Conservation (phyloP, 2,329 filamentous ascomycete species). For the Pseudocercospora macadamiae region DNA sequence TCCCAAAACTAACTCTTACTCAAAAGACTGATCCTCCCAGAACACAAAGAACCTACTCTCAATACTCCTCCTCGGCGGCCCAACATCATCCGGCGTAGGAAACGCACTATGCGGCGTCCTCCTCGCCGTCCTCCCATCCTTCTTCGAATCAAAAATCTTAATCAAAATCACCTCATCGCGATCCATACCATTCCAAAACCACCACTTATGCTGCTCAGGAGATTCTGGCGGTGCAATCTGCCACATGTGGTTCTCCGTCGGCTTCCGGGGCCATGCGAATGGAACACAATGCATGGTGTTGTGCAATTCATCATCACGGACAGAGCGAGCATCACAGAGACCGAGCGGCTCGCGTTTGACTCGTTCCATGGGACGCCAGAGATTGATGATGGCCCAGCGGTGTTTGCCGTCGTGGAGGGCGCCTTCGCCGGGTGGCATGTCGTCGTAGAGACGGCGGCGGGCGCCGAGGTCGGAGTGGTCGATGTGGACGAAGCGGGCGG, state of each 20-base stretch:
- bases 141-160: conserved; percentile 12
- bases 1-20: neutral
- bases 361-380: conserved; percentile 11
- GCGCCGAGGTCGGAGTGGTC: conserved; percentile 16
- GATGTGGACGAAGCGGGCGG: conserved; percentile 13
- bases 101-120: conserved; percentile 1
- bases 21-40: neutral
- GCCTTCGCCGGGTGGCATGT: conserved; percentile 4
- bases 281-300: conserved; percentile 18
- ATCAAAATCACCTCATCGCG: conserved; percentile 4
- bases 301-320: conserved; percentile 10
- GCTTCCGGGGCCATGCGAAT: conserved; percentile 8
- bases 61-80: conserved; percentile 2
- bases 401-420: conserved; percentile 8
- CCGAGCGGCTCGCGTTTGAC: conserved; percentile 14
- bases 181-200: conserved; percentile 1
- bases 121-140: conserved; percentile 1
- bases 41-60: conserved; percentile 1
- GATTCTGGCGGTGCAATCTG: neutral
- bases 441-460: conserved; percentile 3
- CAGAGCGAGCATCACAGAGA: conserved; percentile 12
- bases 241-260: conserved; percentile 8
- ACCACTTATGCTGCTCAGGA: conserved; percentile 3
- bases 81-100: neutral
- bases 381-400: conserved; percentile 20